Base-by-base conservation (phyloP, 805 yeast species). In the Nakazawaea sp. region DNA sequence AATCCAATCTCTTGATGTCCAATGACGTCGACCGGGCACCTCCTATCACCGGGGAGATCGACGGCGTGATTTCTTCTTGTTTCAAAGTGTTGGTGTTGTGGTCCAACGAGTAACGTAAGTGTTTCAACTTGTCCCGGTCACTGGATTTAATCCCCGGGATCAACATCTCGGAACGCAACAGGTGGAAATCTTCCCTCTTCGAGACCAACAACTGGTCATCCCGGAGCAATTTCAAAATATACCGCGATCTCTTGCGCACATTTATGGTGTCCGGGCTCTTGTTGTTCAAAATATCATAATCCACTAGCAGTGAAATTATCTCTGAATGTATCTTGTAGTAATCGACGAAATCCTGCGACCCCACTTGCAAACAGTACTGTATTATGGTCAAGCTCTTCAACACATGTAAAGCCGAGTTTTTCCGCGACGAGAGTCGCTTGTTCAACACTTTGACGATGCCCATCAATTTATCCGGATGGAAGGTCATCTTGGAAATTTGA, bases 301-400 rank as follows among this genome's bases (percentile, higher is more conserved):
- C 45, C 38, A 56, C 24, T 2, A 62, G 49, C 2, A 50, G 35
- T 2, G 49, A 36, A n/a, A 62, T 32, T 1, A 49, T 27, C 27
- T 51, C 68, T 41, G 51, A 55, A 47, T 67, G 68, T 27, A 65
- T 55, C 37, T 59, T 59, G 41, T 66, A 45, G 77, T 81, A 75
- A 4, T 53, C 43, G 10, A 68, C 58, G 50, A 75, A 75, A 13
- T 62, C 70, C 19, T 49, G 51, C 0, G 81, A 71, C 0, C 83
- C 83, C 27, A 73, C 69, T 40, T 75, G 68, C 15, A 75, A 44
- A 24, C 75, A 47, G 42, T 71, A 76, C 23, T 70, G 59, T 3
- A 75, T 57, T 11, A 78, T 65, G 0, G 82, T 72, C 13, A 76
- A 50, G 2, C 75, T 64, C 49, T 77, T 78, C 36, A 74, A 47